Conservation (phyloP, 306 rosid species). For the Quercus cerris region DNA sequence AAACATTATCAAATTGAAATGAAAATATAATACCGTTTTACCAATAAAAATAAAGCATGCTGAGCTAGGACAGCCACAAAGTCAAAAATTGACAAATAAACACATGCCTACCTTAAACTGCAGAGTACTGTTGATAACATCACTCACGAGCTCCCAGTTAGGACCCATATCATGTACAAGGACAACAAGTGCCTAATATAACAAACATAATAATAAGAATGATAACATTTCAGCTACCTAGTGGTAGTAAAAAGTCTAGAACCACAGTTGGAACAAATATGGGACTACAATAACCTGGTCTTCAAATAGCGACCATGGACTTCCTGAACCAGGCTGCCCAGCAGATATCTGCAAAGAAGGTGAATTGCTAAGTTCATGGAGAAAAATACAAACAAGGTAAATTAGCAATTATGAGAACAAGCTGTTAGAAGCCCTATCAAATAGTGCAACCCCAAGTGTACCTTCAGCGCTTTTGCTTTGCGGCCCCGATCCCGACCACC, state of each 20-base stretch:
- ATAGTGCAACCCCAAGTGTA: constrained; percentile 29
- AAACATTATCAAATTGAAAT: neutral
- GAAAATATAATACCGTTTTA: neutral
- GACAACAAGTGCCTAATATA: constrained; percentile 83
- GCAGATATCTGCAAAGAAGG: constrained; percentile 49
- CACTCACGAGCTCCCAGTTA: constrained; percentile 97
- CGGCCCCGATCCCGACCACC: constrained; percentile 89
- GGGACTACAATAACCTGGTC: constrained; percentile 66
- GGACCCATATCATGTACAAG: constrained; percentile 99
- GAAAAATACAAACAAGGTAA: constrained; percentile 5
- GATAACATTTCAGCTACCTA: constrained; percentile 11
- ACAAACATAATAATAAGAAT: neutral
- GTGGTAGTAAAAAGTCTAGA: constrained; percentile 5
- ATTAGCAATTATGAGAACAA: neutral
- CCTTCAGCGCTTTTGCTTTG: constrained; percentile 73
- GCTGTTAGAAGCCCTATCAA: constrained; percentile 11
- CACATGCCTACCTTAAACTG: constrained; percentile 70
- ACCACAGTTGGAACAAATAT: neutral
- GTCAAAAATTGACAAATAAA: neutral
- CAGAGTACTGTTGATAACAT: constrained; percentile 82
- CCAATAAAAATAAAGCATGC: neutral
- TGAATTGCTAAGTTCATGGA: constrained; percentile 16
- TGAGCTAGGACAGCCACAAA: neutral
- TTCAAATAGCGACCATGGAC: constrained; percentile 89
- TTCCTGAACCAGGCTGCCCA: constrained; percentile 81